Base-by-base conservation (phyloP, 352 stramenopile genomes). In the Pythium sukuiense region DNA sequence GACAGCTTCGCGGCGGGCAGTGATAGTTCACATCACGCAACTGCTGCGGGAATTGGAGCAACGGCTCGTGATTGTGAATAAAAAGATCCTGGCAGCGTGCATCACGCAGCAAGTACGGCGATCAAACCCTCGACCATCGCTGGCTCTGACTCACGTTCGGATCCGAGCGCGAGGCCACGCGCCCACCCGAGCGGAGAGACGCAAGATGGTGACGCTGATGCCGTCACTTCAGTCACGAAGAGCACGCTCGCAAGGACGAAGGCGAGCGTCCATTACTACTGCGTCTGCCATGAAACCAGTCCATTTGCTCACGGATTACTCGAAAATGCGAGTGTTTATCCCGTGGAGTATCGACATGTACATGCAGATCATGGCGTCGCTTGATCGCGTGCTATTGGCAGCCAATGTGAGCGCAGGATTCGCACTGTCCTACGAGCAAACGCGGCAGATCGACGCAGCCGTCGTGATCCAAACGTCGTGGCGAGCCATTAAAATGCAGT, bases 281-380 rank as follows among this genome's bases (percentile, higher is more conserved):
- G 18, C 29, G 32, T 45, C 27, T 24, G 24, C 27, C 1, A 48
- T 24, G 41, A 48, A 48, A 12, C 8, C 41, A 12, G 13, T 12
- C 27, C 61, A 65, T 18, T 29, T 46, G 29, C 39, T 43, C 8
- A 66, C 55, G 9, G 54, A 68, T 32, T 92, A 92, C 61, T 39
- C 48, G 6, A 78, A 76, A 39, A 87, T 92, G 71, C 76, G 65
- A 26, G 83, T 87, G 43, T 85, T 92, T 27, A 73, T 92, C 29
- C 81, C 81, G 2, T 90, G 79, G 79, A 92, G 80, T 12, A 82
- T 92, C 58, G 83, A 90, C 55, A 92, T 92, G 83, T 88, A 90
- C 41, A 41, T 89, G 65, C 80, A 88, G 43, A 74, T 92, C 37
- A 76, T 86, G 57, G 55, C 77, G 5, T 73, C 70, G 49, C 70